Conservation (phyloP, 23 red algal species). For the Gracilariopsis chorda region DNA sequence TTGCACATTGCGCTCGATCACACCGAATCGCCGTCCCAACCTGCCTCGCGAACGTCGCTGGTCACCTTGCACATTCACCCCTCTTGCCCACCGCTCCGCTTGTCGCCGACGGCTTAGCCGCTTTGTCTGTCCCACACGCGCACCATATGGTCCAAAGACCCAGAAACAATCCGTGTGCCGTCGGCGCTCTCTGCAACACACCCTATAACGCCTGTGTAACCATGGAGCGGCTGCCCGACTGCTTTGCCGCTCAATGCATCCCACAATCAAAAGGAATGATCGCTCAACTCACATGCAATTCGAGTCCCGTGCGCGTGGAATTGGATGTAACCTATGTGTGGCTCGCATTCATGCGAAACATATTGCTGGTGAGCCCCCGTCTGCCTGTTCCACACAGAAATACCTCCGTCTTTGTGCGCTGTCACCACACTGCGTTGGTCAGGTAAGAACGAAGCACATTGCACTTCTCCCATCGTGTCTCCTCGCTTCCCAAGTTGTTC, state of each 20-base stretch:
- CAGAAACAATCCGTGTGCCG: conserved; percentile 1
- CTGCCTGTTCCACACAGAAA: background rate
- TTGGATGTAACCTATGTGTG: background rate
- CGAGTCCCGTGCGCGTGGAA: background rate
- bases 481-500: background rate
- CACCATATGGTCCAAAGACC: background rate
- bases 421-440: background rate
- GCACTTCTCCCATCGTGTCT: background rate
- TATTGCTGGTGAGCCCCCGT: background rate
- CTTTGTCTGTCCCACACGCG: background rate
- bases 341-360: background rate
- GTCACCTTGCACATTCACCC: too few relatives aligned
- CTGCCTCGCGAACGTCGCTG: too few relatives aligned
- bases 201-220: background rate
- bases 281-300: background rate
- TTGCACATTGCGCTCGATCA: too few relatives aligned
- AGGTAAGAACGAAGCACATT: background rate
- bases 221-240: background rate
- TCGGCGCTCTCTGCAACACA: background rate
- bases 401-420: background rate
- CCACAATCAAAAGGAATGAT: background rate
- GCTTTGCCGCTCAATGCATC: background rate
- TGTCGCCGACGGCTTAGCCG: background rate
- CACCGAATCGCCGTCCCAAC: too few relatives aligned
- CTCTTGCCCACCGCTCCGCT: too few relatives aligned